Base-by-base conservation (phyloP, 1,139 yeast species). In the Taphrina betulina region DNA sequence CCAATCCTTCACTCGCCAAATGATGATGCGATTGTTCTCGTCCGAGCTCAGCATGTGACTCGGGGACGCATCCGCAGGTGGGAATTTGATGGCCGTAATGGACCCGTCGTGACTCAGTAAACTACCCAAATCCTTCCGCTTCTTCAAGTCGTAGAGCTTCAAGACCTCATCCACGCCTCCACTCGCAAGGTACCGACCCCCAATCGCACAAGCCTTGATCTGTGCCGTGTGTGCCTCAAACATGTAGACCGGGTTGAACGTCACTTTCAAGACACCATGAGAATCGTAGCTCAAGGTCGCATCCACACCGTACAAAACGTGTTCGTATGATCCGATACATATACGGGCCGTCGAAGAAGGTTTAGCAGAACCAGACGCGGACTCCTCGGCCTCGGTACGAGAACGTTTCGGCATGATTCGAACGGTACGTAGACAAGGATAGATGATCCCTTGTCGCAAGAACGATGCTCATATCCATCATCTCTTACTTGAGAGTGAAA, bases 1-100 rank as follows among this genome's bases (percentile, higher is more conserved):
- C 99, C 99, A 92, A 70, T 94, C 98, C 68, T 87, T 88, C 3
- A 94, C 85, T 70, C 98, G 78, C 98, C 98, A 92, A 53, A 92
- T 79, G 60, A 88, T 80, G 55, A 94, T 83, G 61, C 82, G 84
- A 37, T 96, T 95, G 68, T 92, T 98, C 57, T 86, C 95, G 3
- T 92, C 86, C 0, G 95, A 95, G 16, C 95, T 84, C 41, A 94
- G 71, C 46, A 92, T 66, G n/a, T 57, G 62, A 29, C 62, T 62
- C 4, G 66, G 67, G 62, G 79, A 83, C 14, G 23, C 45, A 5
- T 29, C 37, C 5, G 38, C 29, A 52, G 74, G 72, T 2, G 89
- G 85, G 67, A 92, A 92, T 60, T 77, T 78, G 58, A 92, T 73
- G 14, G 82, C 76, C 0, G 95, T 86, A 57, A 92, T 81, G 8